These are phyloP conservation scores for Senna tora DNA, from an alignment of 306 rosid genomes.

Conservation along the genomic window DNA sequence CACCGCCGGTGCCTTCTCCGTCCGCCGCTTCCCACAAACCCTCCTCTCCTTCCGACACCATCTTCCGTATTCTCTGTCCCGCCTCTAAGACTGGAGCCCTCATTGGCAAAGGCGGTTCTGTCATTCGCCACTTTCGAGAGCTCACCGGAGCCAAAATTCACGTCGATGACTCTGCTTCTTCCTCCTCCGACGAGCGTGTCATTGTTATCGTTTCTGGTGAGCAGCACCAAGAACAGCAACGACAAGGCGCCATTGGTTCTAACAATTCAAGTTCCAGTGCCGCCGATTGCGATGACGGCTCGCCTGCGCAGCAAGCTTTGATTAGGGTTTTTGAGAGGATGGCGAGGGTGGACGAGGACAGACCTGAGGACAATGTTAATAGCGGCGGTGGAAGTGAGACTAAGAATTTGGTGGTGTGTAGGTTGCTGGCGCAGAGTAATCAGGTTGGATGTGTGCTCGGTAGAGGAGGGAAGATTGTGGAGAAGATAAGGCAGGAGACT, in stretches of 20 bases:
- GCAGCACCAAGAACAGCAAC: not conserved
- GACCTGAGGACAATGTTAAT: slow-evolving; percentile 8
- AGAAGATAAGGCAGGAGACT: slow-evolving; percentile 72
- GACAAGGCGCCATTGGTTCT: not conserved
- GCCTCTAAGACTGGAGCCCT: slow-evolving; percentile 47
- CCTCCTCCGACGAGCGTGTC: slow-evolving; percentile 58
- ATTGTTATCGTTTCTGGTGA: slow-evolving; percentile 36
- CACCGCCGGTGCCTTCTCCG: slow-evolving; percentile 30
- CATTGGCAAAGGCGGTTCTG: slow-evolving; percentile 39
- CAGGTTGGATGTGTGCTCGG: slow-evolving; percentile 75
- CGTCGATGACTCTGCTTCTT: slow-evolving; percentile 42
- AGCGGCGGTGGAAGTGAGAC: slow-evolving; percentile 30
- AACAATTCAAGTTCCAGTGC: not conserved
- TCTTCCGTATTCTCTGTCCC: slow-evolving; percentile 67
- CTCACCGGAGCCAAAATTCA: slow-evolving; percentile 52
- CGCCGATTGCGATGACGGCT: slow-evolving; percentile 40
- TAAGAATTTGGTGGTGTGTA: slow-evolving; percentile 45
- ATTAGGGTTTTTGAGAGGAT: slow-evolving; percentile 65
- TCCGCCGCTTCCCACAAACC: slow-evolving; percentile 21
- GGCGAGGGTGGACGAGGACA: slow-evolving; percentile 38
- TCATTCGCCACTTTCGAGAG: slow-evolving; percentile 39
- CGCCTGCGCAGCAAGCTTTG: slow-evolving; percentile 61
- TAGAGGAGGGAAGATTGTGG: slow-evolving; percentile 70
- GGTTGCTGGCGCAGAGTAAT: slow-evolving; percentile 63
- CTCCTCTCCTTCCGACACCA: slow-evolving; percentile 34